Conservation (phyloP, 352 stramenopile genomes). For the Pythium scleroteichum region DNA sequence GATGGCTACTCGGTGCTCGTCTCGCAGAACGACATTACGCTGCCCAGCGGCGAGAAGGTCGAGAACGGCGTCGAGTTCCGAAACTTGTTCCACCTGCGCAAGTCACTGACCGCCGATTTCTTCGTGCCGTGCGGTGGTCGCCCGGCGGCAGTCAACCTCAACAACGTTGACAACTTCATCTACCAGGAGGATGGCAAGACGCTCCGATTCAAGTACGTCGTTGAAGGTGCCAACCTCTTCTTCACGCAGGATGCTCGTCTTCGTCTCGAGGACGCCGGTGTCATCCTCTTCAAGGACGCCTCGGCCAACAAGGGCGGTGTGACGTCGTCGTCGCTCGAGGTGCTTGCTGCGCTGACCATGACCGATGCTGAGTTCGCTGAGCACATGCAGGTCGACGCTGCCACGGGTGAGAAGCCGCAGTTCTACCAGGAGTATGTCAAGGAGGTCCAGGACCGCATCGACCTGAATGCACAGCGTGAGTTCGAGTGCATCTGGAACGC, state of each 20-base stretch:
- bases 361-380: slow-evolving; percentile 75
- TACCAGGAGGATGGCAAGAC: slow-evolving; percentile 66
- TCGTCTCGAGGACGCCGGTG: slow-evolving; percentile 92
- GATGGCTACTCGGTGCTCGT: slow-evolving; percentile 72
- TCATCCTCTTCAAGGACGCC: slow-evolving; percentile 97
- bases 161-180: slow-evolving; percentile 94
- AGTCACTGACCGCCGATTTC: slow-evolving; percentile 91
- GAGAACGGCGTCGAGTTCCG: slow-evolving; percentile 95
- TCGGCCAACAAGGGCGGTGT: slow-evolving; percentile 90
- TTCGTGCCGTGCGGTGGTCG: slow-evolving; percentile 97
- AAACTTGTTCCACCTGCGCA: slow-evolving; percentile 97
- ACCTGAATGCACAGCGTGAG: slow-evolving; percentile 75
- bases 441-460: slow-evolving; percentile 79
- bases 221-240: slow-evolving; percentile 98
- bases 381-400: slow-evolving; percentile 79
- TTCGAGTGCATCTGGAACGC: slow-evolving; percentile 87
- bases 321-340: slow-evolving; percentile 76
- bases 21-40: slow-evolving; percentile 70
- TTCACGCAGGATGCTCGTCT: slow-evolving; percentile 94
- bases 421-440: slow-evolving; percentile 83
- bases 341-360: slow-evolving; percentile 73
- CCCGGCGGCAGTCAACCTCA: slow-evolving; percentile 94
- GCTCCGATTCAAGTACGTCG: slow-evolving; percentile 94
- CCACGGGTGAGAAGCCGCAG: slow-evolving; percentile 47
- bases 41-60: slow-evolving; percentile 66